These are phyloP conservation scores for Penicillium rolfsii DNA, from an alignment of 2,329 filamentous ascomycete species.

Conservation along the genomic window DNA sequence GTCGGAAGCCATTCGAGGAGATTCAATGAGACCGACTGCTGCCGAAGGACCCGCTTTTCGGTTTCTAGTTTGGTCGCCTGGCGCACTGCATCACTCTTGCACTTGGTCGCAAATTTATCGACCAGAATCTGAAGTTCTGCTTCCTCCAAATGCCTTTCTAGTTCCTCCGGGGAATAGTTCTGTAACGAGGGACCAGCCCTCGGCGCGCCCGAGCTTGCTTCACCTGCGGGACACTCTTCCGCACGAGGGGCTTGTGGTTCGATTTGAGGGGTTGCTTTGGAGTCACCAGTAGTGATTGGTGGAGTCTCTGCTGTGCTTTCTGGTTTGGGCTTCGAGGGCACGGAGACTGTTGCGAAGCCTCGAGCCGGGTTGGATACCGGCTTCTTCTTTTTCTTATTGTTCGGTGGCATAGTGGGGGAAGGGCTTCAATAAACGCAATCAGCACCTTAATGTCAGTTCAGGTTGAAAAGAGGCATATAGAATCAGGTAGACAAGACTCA, in stretches of 20 bases:
- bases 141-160: conserved; percentile 85
- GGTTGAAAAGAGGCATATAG: not conserved
- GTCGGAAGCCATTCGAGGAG: conserved; percentile 76
- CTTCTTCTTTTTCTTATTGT: conserved; percentile 92
- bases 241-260: conserved; percentile 32
- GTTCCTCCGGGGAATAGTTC: conserved; percentile 78
- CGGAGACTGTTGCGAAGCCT: conserved; percentile 90
- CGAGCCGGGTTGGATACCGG: conserved; percentile 81
- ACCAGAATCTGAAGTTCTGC: conserved; percentile 87
- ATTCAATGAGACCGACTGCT: conserved; percentile 75
- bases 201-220: conserved; percentile 20
- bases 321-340: conserved; percentile 77
- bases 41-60: conserved; percentile 78
- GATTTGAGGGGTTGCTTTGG: conserved; percentile 37
- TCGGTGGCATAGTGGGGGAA: conserved; percentile 62
- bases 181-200: conserved; percentile 45
- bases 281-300: conserved; percentile 34
- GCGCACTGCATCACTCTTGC: conserved; percentile 75
- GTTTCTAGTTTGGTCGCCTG: conserved; percentile 80
- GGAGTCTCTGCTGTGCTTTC: conserved; percentile 38
- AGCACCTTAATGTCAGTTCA: not conserved
- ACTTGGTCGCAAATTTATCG: conserved; percentile 79
- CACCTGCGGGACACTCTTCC: conserved; percentile 21
- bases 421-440: conserved; percentile 5
- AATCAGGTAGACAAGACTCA: conserved; percentile 4